These are phyloP conservation scores for Cnidoscolus chayamansa DNA, from an alignment of 441 rosid genomes.

Conservation along the genomic window DNA sequence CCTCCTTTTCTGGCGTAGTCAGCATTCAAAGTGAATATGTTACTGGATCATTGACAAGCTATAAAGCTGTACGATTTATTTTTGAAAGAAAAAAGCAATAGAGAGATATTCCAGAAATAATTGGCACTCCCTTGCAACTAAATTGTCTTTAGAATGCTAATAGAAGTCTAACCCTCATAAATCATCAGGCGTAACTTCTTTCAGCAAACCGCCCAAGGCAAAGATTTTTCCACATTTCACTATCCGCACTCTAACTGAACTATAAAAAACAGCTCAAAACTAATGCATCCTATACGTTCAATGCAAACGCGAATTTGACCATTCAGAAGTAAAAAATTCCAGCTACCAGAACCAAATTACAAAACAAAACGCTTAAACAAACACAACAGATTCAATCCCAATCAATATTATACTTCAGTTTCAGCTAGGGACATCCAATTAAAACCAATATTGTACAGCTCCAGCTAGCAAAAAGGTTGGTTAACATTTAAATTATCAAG, in stretches of 20 bases:
- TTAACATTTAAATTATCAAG: not conserved
- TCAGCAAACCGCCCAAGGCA: not conserved
- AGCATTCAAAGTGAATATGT: not conserved
- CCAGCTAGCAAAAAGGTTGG: slow-evolving; percentile 13
- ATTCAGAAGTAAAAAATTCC: not conserved
- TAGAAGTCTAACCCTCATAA: not conserved
- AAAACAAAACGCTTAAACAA: not conserved
- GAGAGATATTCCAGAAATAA: not conserved
- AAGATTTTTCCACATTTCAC: slow-evolving; percentile 2
- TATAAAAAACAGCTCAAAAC: slow-evolving; percentile 6
- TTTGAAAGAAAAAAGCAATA: not conserved
- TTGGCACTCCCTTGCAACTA: not conserved
- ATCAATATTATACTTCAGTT: not conserved
- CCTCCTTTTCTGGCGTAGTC: not conserved
- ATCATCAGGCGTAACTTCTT: not conserved
- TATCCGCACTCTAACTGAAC: not conserved
- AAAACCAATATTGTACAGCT: slow-evolving; percentile 14
- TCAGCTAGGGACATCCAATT: not conserved
- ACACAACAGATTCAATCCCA: not conserved
- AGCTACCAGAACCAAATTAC: not conserved
- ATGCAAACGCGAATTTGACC: not conserved
- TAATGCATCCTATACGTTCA: not conserved
- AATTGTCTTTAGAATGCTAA: not conserved
- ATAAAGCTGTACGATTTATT: not conserved
- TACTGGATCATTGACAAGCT: not conserved